Evolutionary conservation across 208 protist genomes (phyloP).

Genomic region (Herpetomonas tarakana): DNA sequence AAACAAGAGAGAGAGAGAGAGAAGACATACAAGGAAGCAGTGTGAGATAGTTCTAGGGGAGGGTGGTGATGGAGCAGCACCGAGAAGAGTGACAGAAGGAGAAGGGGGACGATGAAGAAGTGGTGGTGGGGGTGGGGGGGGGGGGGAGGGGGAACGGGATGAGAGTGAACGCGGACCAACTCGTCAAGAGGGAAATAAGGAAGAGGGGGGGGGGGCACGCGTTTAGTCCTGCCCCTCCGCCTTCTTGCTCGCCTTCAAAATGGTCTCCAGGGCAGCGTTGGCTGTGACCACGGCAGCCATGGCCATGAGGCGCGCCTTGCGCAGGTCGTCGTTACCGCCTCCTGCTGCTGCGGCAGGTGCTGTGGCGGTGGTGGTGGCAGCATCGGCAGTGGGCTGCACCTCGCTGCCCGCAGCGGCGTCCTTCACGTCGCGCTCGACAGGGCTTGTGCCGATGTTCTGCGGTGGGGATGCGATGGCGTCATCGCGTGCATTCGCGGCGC

Average conservation of each 20-base stretch:
- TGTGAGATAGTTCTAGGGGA: not conserved
- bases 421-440: not conserved
- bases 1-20: constrained; percentile 4
- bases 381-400: not conserved
- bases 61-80: not conserved
- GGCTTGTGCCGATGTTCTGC: not conserved
- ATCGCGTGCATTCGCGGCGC: not conserved
- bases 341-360: not conserved
- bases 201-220: not conserved
- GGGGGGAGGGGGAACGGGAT: no score
- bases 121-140: no score
- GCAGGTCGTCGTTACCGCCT: constrained; percentile 9
- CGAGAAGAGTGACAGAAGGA: not conserved
- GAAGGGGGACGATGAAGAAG: no score
- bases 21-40: constrained; percentile 1
- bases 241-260: constrained; percentile 9
- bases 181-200: no score
- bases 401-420: not conserved
- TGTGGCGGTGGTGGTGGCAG: not conserved
- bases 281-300: constrained; percentile 16
- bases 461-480: no score
- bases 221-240: constrained; percentile 4
- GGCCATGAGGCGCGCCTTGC: constrained; percentile 16
- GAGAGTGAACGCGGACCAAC: no score
- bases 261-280: constrained; percentile 11